phyloP scores from a whole-genome alignment of 1,139 yeast genomes.

The Saccharomyces pastorianus region DNA sequence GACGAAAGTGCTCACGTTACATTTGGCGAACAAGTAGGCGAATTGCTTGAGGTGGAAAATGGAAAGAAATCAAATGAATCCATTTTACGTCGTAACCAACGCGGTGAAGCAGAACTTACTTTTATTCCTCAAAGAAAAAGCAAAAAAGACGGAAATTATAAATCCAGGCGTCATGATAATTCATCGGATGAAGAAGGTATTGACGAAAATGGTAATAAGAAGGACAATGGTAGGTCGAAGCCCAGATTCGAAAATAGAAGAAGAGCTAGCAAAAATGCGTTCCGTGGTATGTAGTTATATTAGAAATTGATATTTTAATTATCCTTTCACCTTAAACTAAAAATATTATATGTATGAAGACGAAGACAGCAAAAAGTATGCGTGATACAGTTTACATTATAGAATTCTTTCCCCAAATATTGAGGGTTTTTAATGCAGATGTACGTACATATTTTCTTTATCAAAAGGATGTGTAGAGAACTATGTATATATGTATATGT shows the following conservation, averaged over 20 bases:
- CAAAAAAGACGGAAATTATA: constrained; percentile 25
- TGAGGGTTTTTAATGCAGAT: neutral
- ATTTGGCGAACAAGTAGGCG: constrained; percentile 36
- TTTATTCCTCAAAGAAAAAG: constrained; percentile 50
- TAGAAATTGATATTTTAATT: neutral
- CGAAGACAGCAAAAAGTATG: neutral
- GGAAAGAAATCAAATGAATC: constrained; percentile 33
- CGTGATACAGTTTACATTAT: neutral
- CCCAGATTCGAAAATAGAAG: constrained; percentile 81
- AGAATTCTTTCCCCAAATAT: neutral
- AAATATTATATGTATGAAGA: neutral
- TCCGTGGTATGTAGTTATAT: constrained; percentile 63
- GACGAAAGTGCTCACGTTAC: constrained; percentile 14
- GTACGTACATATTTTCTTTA: neutral
- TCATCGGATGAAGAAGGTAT: constrained; percentile 37
- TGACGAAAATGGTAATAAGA: constrained; percentile 35
- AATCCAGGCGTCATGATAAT: constrained; percentile 33
- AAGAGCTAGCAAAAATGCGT: constrained; percentile 81
- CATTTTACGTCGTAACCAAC: constrained; percentile 64
- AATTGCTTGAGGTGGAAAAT: constrained; percentile 37
- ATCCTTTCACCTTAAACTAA: neutral
- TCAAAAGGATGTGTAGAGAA: neutral
- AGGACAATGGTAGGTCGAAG: constrained; percentile 57
- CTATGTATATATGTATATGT: neutral
- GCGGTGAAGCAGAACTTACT: constrained; percentile 86